These are phyloP conservation scores for Penicillium sp. DNA, from an alignment of 2,329 filamentous ascomycete genomes.

Conservation along the genomic window DNA sequence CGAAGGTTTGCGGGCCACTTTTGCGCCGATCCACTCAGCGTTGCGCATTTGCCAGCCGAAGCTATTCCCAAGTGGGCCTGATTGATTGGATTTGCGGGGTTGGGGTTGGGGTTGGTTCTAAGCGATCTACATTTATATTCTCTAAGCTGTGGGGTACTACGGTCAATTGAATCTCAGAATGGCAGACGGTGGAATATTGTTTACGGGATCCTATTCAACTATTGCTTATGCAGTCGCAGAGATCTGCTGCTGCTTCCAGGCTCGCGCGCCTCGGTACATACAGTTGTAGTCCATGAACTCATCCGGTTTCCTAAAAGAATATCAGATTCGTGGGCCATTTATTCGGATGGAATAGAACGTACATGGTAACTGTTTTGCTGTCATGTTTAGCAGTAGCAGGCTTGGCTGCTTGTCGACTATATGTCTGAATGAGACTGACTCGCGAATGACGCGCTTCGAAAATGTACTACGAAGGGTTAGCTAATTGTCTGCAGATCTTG, in stretches of 20 bases:
- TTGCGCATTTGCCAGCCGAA: not conserved
- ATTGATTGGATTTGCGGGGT: conserved; percentile 2
- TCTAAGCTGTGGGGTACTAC: too few relatives aligned
- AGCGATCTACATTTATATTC: too few relatives aligned
- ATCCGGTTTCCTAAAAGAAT: conserved; percentile 14
- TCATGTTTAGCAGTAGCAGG: conserved; percentile 12
- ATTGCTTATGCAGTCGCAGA: not conserved
- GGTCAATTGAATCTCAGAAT: too few relatives aligned
- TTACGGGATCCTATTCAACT: not conserved
- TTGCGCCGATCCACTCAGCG: conserved; percentile 4
- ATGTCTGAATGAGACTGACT: conserved; percentile 18
- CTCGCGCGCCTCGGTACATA: conserved; percentile 15
- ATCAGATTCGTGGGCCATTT: too few relatives aligned
- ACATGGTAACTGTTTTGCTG: conserved; percentile 16
- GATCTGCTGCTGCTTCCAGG: conserved; percentile 11
- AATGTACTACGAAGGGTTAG: conserved; percentile 8
- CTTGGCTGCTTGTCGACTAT: conserved; percentile 19
- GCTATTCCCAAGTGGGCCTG: not conserved
- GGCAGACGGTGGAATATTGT: too few relatives aligned
- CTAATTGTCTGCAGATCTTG: not conserved
- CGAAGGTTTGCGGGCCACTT: conserved; percentile 15
- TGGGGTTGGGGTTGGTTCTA: not conserved
- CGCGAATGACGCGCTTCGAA: conserved; percentile 15
- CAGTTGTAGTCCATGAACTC: conserved; percentile 24
- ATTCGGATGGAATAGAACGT: not conserved